Base-by-base conservation (phyloP, 495 filamentous ascomycete genomes). In the Ascobolus immersus region DNA sequence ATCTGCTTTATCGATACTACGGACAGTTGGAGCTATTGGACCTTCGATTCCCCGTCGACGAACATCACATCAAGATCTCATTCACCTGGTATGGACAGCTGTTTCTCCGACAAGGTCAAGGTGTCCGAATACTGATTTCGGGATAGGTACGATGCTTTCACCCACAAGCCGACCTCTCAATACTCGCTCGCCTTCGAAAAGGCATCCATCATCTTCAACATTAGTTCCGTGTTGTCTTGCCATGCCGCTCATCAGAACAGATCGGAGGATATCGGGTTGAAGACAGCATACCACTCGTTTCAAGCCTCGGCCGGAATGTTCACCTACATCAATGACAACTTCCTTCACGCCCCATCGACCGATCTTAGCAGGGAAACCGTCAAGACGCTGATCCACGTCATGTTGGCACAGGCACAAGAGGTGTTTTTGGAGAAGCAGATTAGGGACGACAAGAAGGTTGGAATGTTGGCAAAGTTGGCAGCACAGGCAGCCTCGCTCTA, bases 291-390 rank as follows among this genome's bases (percentile, higher is more conserved):
- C 48, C 84, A 96, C 54, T 94, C 86, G 14, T 94, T 94, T 59
- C 86, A 96, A 52, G 86, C 86, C 21, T 75, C 82, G 17, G 86
- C 86, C 8, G 86, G 86, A 52, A 96, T 96, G 86, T 96, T 94
- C 54, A 93, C 81, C 13, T 96, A 96, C 45, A 94, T 96, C 58
- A 96, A 94, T 52, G 82, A 94, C 56, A 94, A 96, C 55, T 96
- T 96, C 54, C 58, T 93, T 25, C 89, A 96, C 48, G 86, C 86
- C 21, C 86, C 86, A 3, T 92, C 81, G 7, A 86, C 77, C 17
- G 86, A 96, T 47, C 55, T 96, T 21, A 92, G 82, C 50, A 62
- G 82, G 38, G 80, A 94, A 11, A 94, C 86, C 2, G 77, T 96
- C 38, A 92, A 91, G 55, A 80, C 81, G 1, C 52, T 96, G 39